Base-by-base conservation (phyloP, 1,284 basidiomycete species). In the Sphaerobolus stellatus region DNA sequence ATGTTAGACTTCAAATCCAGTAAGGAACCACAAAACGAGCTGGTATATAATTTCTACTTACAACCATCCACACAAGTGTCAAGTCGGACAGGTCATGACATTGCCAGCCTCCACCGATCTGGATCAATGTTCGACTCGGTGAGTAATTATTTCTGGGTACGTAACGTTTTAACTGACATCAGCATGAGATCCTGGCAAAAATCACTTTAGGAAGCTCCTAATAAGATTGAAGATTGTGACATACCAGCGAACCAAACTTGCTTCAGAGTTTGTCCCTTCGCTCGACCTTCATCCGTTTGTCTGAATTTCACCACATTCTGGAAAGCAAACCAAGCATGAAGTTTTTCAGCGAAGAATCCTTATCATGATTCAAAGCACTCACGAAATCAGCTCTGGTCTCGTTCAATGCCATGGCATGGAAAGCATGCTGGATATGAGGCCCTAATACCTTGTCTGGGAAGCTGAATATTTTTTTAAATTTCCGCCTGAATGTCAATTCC, bases 181-280 rank as follows among this genome's bases (percentile, higher is more conserved):
- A 25, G 52, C 47, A 48, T 54, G 52, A 24, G 44, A 47, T 6
- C 52, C 52, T 44, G 3, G 28, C 18, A 18, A 31, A n/a, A 34
- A 14, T 20, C 16, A 38, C 16, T 28, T 49, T 54, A 29, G 28
- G 25, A 47, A 53, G 62, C 18, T 54, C 41, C 44, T n/a, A n/a
- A 49, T 50, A 24, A n/a, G 18, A 5, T 25, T 40, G 14, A 41
- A 16, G 5, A 18, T 9, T n/a, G 14, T 16, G 45, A 14, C 73
- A 61, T 59, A 79, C 85, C 84, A 54, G 77, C 68, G 61, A 88
- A 88, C 86, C 86, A 88, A 59, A 81, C 84, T 72, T 87, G 86
- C 56, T 78, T 80, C 58, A 88, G 65, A n/a, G 77, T 60, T 61
- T 88, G 86, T 5, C 74, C 73, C 61, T 82, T 84, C 43, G 62